Evolutionary conservation across 2,329 filamentous ascomycete species (phyloP).

Genomic region (Fusarium brevicatenulatum): DNA sequence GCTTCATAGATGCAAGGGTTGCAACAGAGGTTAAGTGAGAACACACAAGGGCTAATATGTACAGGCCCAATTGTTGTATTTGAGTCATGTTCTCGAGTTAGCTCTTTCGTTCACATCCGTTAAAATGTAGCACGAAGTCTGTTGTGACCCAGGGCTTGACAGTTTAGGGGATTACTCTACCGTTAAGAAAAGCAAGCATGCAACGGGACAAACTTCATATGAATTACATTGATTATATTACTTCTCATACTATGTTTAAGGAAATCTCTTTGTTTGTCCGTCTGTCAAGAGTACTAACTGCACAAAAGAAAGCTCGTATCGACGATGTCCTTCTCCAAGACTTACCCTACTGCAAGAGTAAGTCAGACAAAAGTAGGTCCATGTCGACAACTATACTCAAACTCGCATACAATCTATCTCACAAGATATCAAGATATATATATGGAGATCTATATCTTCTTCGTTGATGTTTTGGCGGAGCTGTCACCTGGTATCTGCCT

Average conservation of each 20-base stretch:
- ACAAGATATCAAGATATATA: too few species aligned
- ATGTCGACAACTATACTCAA: neutral
- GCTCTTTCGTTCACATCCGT: neutral
- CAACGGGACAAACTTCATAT: neutral
- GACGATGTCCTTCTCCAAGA: neutral
- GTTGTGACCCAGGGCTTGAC: neutral
- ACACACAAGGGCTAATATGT: too few species aligned
- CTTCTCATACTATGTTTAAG: neutral
- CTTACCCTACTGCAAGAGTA: neutral
- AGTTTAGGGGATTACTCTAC: rapidly evolving
- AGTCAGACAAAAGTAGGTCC: neutral
- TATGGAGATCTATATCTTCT: too few species aligned
- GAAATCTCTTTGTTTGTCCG: neutral
- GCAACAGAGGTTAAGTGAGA: neutral
- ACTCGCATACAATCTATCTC: neutral
- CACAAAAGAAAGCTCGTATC: neutral
- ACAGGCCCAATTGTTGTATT: rapidly evolving
- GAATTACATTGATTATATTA: too few species aligned
- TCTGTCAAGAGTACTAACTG: neutral
- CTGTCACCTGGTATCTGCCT: neutral
- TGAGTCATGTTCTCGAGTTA: neutral
- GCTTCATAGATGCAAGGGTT: neutral
- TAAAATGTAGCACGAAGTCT: neutral
- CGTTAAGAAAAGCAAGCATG: too few species aligned
- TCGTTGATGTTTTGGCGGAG: neutral